Evolutionary conservation across 83 land plant genomes (phyloP).

Genomic region (Diphasiastrum complanatum): DNA sequence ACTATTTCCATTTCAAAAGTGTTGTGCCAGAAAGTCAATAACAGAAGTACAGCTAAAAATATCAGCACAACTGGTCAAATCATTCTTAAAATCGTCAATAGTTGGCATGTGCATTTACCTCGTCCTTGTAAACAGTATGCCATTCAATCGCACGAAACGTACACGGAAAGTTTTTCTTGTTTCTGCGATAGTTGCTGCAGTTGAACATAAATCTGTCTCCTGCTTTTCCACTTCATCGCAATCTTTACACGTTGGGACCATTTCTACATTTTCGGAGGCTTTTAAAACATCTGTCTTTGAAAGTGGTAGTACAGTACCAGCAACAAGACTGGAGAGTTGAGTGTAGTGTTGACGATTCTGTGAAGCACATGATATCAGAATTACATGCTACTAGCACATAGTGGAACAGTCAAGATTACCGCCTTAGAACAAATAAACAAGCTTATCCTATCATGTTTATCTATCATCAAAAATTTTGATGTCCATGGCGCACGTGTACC

Average conservation of each 20-base stretch:
- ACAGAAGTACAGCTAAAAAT: too few relatives aligned
- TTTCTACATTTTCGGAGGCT: conserved; percentile 1
- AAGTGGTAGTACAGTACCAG: not conserved
- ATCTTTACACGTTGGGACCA: conserved; percentile 1
- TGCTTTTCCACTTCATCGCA: conserved; percentile 8
- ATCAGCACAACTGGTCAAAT: too few relatives aligned
- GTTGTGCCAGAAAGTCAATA: too few relatives aligned
- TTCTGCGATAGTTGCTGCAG: conserved; percentile 8
- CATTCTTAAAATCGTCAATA: too few relatives aligned
- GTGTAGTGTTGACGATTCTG: conserved; percentile 25
- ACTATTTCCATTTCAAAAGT: too few relatives aligned
- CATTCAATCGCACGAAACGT: conserved; percentile 26
- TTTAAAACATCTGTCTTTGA: not conserved
- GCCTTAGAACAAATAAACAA: too few relatives aligned
- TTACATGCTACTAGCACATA: too few relatives aligned
- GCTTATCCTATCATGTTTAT: too few relatives aligned
- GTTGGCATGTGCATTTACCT: conserved; percentile 11
- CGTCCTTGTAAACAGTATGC: conserved; percentile 27
- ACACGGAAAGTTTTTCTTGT: conserved; percentile 15
- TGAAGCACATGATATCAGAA: too few relatives aligned
- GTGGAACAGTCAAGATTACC: too few relatives aligned
- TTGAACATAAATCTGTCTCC: conserved; percentile 5
- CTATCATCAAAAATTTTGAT: too few relatives aligned
- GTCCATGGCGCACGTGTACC: too few relatives aligned
- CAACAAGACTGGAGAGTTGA: conserved; percentile 9